A percentile compares a stretch with the other conserved stretches of the same genome.
These are phyloP conservation scores for Syzygium malaccense DNA, from an alignment of 441 rosid species.

Conservation along the genomic window DNA sequence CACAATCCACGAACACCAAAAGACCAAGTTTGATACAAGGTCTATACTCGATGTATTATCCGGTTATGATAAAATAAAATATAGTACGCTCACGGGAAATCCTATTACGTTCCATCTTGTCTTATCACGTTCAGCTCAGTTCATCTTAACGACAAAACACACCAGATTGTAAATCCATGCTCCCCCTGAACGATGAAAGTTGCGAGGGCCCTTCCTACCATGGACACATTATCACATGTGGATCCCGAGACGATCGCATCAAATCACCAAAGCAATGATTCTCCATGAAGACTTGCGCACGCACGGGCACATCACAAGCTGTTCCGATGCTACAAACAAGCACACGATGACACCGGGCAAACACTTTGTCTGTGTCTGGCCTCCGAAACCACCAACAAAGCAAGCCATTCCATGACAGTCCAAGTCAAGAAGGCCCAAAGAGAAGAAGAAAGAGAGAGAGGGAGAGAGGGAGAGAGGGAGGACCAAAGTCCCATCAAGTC, in stretches of 20 bases:
- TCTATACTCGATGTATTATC: background rate
- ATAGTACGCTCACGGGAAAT: background rate
- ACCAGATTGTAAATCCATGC: background rate
- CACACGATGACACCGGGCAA: background rate
- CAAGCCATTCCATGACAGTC: conserved; percentile 18
- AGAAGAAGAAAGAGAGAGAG: too few species aligned
- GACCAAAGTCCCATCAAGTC: background rate
- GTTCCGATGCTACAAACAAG: background rate
- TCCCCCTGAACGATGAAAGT: background rate
- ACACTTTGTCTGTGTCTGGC: conserved; percentile 31
- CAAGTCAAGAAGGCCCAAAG: background rate
- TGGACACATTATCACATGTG: background rate
- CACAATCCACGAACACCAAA: background rate
- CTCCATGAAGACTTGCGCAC: background rate
- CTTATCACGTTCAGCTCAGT: background rate
- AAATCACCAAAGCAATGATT: background rate
- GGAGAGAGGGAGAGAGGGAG: background rate
- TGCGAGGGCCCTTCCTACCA: background rate
- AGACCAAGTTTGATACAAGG: background rate
- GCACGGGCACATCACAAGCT: background rate
- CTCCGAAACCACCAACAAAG: conserved; percentile 40
- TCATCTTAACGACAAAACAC: background rate
- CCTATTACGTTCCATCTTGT: background rate
- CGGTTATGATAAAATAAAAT: background rate
- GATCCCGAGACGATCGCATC: background rate